Conservation (phyloP, 1,284 basidiomycete species). For the Microbotryomycetes sp. region DNA sequence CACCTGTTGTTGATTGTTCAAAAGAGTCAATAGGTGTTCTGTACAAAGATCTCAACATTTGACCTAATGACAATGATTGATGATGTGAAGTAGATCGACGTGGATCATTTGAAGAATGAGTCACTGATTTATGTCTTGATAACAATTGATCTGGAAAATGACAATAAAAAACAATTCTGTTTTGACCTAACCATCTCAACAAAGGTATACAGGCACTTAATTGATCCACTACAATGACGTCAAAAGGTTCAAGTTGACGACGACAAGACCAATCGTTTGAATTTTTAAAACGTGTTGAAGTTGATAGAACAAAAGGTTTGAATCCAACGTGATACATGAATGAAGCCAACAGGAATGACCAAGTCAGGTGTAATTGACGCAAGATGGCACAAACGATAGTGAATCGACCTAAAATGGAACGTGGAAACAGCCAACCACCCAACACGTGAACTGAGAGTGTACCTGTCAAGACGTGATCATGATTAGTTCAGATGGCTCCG, state of each 20-base stretch:
- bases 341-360: slow-evolving; percentile 53
- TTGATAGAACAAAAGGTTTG: slow-evolving; percentile 24
- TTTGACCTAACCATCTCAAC: slow-evolving; percentile 59
- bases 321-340: slow-evolving; percentile 36
- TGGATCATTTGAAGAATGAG: slow-evolving; percentile 6
- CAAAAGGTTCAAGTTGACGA: slow-evolving; percentile 44
- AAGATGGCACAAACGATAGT: slow-evolving; percentile 85
- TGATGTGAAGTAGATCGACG: slow-evolving; percentile 11
- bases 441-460: slow-evolving; percentile 75
- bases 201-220: slow-evolving; percentile 85
- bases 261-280: slow-evolving; percentile 30
- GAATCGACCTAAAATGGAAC: slow-evolving; percentile 65
- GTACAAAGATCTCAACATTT: slow-evolving; percentile 65
- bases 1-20: slow-evolving; percentile 87
- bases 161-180: slow-evolving; percentile 89
- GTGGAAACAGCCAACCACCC: slow-evolving; percentile 64
- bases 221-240: slow-evolving; percentile 92
- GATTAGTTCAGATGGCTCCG: too few relatives aligned
- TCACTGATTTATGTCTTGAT: slow-evolving; percentile 25
- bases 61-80: slow-evolving; percentile 22
- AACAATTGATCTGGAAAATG: slow-evolving; percentile 95
- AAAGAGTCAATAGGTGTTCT: slow-evolving; percentile 81
- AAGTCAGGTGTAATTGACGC: slow-evolving; percentile 73
- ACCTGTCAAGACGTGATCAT: slow-evolving; percentile 51
- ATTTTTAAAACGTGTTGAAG: slow-evolving; percentile 27